Evolutionary conservation across 2,329 filamentous ascomycete genomes (phyloP).

Genomic region (Aspergillus cejpii): DNA sequence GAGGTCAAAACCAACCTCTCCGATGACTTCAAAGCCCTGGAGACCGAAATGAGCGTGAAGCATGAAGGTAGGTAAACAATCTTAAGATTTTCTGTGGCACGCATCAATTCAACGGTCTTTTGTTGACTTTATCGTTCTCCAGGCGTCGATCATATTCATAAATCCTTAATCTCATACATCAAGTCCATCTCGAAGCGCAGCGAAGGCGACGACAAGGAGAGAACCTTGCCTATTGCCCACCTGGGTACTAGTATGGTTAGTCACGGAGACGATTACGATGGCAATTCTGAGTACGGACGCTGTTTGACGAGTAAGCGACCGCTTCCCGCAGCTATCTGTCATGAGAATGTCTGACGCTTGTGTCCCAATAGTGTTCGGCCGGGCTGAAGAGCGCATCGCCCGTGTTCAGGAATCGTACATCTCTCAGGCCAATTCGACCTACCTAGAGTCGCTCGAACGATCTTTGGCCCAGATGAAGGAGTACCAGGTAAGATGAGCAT

Average conservation of each 20-base stretch:
- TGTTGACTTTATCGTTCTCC: slow-evolving; percentile 13
- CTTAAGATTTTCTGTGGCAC: not conserved
- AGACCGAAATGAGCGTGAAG: slow-evolving; percentile 81
- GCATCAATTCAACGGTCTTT: not conserved
- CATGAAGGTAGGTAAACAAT: slow-evolving; percentile 62
- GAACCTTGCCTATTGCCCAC: slow-evolving; percentile 69
- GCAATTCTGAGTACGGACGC: slow-evolving; percentile 83
- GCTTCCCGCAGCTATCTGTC: not conserved
- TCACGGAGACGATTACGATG: slow-evolving; percentile 89
- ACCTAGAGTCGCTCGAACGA: slow-evolving; percentile 87
- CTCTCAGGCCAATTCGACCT: slow-evolving; percentile 67
- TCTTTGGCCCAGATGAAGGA: slow-evolving; percentile 94
- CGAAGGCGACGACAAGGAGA: slow-evolving; percentile 83
- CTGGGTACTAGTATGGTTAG: slow-evolving; percentile 77
- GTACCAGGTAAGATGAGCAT: slow-evolving; percentile 63
- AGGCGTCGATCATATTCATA: slow-evolving; percentile 89
- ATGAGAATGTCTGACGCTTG: not conserved
- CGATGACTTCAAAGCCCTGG: slow-evolving; percentile 84
- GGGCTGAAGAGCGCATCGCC: slow-evolving; percentile 80
- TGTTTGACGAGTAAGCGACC: slow-evolving; percentile 61
- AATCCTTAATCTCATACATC: slow-evolving; percentile 75
- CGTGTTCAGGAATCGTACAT: slow-evolving; percentile 80
- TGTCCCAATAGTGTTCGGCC: slow-evolving; percentile 58
- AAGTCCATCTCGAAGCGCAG: slow-evolving; percentile 81
- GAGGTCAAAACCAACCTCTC: slow-evolving; percentile 81